These are phyloP conservation scores for Lichtheimia hyalospora DNA, from an alignment of 371 early-diverging fungal species.

Conservation along the genomic window DNA sequence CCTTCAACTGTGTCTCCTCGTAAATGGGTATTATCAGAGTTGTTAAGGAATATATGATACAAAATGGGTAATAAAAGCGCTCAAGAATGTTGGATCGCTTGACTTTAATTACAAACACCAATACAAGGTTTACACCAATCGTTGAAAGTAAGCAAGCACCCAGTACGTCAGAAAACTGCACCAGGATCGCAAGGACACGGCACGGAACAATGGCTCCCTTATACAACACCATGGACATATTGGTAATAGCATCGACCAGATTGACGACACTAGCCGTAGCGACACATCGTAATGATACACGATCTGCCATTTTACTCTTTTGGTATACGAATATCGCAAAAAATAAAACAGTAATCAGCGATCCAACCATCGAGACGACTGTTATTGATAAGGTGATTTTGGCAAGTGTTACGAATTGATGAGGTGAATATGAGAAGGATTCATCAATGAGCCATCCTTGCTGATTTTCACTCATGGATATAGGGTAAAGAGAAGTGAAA, in stretches of 20 bases:
- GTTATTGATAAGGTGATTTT: neutral
- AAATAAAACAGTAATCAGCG: neutral
- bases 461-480: neutral
- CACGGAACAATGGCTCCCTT: slow-evolving; percentile 7
- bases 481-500: neutral
- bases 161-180: slow-evolving; percentile 13
- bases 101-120: slow-evolving; percentile 29
- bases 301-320: slow-evolving; percentile 10
- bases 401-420: no score
- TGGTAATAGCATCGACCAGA: slow-evolving; percentile 10
- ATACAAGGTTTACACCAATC: slow-evolving; percentile 31
- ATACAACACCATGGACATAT: slow-evolving; percentile 2
- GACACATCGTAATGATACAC: slow-evolving; percentile 37
- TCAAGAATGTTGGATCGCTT: slow-evolving; percentile 12
- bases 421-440: neutral
- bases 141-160: slow-evolving; percentile 17
- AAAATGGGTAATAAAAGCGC: slow-evolving; percentile 15
- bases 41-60: slow-evolving; percentile 13
- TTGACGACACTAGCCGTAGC: slow-evolving; percentile 14
- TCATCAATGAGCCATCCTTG: neutral
- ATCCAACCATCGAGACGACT: neutral
- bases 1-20: neutral
- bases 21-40: slow-evolving; percentile 16
- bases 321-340: neutral
- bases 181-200: slow-evolving; percentile 14